These are phyloP conservation scores for Inga laurina DNA, from an alignment of 306 rosid species.

Conservation along the genomic window DNA sequence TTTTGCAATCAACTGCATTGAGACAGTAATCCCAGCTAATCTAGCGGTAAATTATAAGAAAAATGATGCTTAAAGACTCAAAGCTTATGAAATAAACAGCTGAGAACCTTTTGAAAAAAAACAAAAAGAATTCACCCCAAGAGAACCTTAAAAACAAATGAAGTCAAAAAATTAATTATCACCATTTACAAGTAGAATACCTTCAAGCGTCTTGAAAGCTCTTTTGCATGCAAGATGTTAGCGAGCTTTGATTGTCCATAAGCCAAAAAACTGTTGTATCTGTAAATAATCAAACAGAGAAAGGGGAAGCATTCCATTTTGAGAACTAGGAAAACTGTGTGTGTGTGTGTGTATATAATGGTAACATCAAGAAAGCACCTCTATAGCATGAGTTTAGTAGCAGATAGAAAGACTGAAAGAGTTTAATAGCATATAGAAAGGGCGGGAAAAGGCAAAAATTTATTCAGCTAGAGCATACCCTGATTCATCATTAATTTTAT, in stretches of 20 bases:
- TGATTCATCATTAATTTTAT: slow-evolving; percentile 69
- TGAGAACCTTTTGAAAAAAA: background rate
- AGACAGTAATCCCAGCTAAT: background rate
- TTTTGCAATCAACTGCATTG: background rate
- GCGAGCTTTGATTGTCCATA: slow-evolving; percentile 89
- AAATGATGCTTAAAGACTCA: background rate
- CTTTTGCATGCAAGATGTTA: slow-evolving; percentile 75
- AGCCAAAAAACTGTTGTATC: slow-evolving; percentile 56
- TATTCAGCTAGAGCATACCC: slow-evolving; percentile 49
- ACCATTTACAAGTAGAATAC: slow-evolving; percentile 33
- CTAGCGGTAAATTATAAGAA: background rate
- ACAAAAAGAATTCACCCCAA: background rate
- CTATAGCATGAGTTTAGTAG: background rate
- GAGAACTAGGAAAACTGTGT: background rate
- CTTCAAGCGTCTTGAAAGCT: slow-evolving; percentile 82
- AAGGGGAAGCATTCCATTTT: slow-evolving; percentile 4
- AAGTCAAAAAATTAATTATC: background rate
- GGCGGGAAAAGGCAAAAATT: slow-evolving; percentile 6
- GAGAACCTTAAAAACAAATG: background rate
- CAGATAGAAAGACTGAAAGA: background rate
- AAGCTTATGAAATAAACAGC: background rate
- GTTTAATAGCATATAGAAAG: background rate
- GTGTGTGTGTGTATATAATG: too few species aligned
- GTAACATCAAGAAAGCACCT: background rate
- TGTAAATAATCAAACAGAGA: slow-evolving; percentile 33